Conservation (phyloP, 1,284 basidiomycete species). For the Inonotus hispidus region DNA sequence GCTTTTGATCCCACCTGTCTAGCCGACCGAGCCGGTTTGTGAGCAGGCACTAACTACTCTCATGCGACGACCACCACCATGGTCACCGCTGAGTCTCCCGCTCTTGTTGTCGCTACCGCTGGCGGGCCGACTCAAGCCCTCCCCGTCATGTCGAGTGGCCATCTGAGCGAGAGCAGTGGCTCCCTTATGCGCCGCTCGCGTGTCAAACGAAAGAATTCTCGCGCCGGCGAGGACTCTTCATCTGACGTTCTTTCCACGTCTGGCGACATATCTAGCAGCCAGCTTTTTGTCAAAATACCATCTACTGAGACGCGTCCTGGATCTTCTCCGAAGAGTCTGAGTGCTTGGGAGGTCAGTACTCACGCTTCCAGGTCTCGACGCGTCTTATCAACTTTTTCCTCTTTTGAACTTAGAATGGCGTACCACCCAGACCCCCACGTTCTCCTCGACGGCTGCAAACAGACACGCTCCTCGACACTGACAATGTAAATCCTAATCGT, state of each 20-base stretch:
- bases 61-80: constrained; percentile 17
- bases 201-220: constrained; percentile 13
- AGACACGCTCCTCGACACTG: background rate
- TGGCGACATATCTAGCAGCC: constrained; percentile 16
- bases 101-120: constrained; percentile 3
- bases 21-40: background rate
- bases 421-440: constrained; percentile 12
- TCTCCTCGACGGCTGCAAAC: constrained; percentile 11
- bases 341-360: constrained; percentile 4
- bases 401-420: constrained; percentile 6
- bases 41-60: background rate
- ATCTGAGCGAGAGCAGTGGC: constrained; percentile 7
- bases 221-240: constrained; percentile 11
- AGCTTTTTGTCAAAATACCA: constrained; percentile 18
- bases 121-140: constrained; percentile 4
- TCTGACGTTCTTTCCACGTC: constrained; percentile 13
- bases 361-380: background rate
- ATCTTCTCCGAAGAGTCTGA: constrained; percentile 10
- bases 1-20: background rate
- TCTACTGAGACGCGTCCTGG: constrained; percentile 2
- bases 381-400: constrained; percentile 3
- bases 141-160: constrained; percentile 3
- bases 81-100: constrained; percentile 5
- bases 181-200: constrained; percentile 13
- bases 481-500: background rate